phyloP scores from a whole-genome alignment of 352 stramenopile genomes.

The Phytophthora pisi region DNA sequence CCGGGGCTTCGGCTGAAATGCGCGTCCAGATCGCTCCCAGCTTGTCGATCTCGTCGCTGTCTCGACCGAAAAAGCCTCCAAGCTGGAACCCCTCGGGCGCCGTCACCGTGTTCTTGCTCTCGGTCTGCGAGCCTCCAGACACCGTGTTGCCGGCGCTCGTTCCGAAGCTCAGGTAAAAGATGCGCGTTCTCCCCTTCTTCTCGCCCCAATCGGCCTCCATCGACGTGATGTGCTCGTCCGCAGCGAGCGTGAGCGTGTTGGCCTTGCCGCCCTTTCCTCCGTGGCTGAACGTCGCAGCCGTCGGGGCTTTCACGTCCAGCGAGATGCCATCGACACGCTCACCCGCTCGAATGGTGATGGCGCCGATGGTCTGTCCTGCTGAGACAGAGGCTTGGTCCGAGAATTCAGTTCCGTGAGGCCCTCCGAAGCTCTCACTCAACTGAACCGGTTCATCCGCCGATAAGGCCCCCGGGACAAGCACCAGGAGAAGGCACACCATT shows the following conservation, averaged over 20 bases:
- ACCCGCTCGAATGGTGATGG: constrained; percentile 21
- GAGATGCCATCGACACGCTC: constrained; percentile 25
- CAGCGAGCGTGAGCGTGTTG: not conserved
- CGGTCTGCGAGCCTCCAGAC: constrained; percentile 16
- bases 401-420: constrained; percentile 26
- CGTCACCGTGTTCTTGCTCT: constrained; percentile 21
- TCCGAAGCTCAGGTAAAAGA: constrained; percentile 29
- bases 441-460: constrained; percentile 21
- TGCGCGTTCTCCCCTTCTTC: constrained; percentile 20
- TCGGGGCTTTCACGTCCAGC: constrained; percentile 23
- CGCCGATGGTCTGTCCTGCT: constrained; percentile 24
- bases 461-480: not conserved
- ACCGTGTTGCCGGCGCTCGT: constrained; percentile 30
- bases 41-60: constrained; percentile 25
- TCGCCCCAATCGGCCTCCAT: constrained; percentile 38
- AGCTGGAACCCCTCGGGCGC: constrained; percentile 36
- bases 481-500: constrained; percentile 14
- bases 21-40: constrained; percentile 34
- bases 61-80: constrained; percentile 31
- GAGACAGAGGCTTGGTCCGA: constrained; percentile 21
- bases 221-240: constrained; percentile 23
- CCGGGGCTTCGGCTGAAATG: constrained; percentile 19
- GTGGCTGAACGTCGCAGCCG: constrained; percentile 19
- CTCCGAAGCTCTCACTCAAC: constrained; percentile 30
- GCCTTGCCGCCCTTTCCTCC: not conserved